Conservation (phyloP, 805 yeast genomes). For the Candida insectorum region DNA sequence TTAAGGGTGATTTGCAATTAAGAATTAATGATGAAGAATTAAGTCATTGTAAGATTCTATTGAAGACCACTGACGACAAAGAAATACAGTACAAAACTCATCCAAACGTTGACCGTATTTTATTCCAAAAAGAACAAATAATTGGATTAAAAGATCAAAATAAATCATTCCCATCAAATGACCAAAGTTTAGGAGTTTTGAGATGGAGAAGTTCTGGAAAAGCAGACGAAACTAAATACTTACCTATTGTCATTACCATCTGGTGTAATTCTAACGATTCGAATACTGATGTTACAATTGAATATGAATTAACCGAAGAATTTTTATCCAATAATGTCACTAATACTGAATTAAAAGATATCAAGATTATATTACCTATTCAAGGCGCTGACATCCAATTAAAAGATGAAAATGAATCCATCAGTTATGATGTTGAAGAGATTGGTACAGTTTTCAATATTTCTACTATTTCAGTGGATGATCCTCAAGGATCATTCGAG, state of each 20-base stretch:
- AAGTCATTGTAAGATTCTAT: slow-evolving; percentile 61
- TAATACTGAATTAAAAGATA: slow-evolving; percentile 39
- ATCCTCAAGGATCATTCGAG: slow-evolving; percentile 69
- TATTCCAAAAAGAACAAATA: slow-evolving; percentile 54
- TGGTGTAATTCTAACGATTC: slow-evolving; percentile 71
- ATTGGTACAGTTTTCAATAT: slow-evolving; percentile 71
- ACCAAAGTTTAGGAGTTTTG: slow-evolving; percentile 84
- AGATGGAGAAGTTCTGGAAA: slow-evolving; percentile 84
- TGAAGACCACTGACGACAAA: slow-evolving; percentile 48
- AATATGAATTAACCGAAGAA: slow-evolving; percentile 67
- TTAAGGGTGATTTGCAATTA: slow-evolving; percentile 87
- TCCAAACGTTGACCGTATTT: slow-evolving; percentile 85
- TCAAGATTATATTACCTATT: slow-evolving; percentile 62
- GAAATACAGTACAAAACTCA: slow-evolving; percentile 84
- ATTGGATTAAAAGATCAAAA: slow-evolving; percentile 74
- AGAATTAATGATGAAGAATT: slow-evolving; percentile 76
- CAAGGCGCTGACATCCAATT: slow-evolving; percentile 53
- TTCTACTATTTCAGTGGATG: slow-evolving; percentile 48
- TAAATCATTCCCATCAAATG: slow-evolving; percentile 88
- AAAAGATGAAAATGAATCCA: slow-evolving; percentile 45
- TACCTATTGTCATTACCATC: slow-evolving; percentile 74
- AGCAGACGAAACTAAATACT: slow-evolving; percentile 49
- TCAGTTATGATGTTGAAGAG: slow-evolving; percentile 55
- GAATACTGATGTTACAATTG: slow-evolving; percentile 73
- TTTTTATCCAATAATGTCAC: slow-evolving; percentile 18